Conservation (phyloP, 2,329 filamentous ascomycete genomes). For the Fusarium sp. region DNA sequence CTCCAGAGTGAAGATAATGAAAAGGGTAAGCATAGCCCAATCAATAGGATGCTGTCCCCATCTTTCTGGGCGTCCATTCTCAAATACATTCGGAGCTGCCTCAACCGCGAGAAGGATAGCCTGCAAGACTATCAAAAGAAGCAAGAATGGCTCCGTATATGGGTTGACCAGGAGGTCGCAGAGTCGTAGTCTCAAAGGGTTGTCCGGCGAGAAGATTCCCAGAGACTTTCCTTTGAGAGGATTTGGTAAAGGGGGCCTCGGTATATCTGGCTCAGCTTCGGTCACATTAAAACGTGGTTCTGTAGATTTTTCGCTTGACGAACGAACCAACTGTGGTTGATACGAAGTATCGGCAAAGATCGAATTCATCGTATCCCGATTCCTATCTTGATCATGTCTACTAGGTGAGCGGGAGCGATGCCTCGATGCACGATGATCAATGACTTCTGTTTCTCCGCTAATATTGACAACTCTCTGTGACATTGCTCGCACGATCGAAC, state of each 20-base stretch:
- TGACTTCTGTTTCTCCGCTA: conserved; percentile 86
- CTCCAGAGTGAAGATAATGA: conserved; percentile 89
- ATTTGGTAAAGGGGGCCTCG: conserved; percentile 58
- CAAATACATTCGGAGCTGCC: conserved; percentile 74
- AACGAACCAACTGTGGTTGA: conserved; percentile 55
- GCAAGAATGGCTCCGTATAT: conserved; percentile 83
- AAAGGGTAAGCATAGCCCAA: conserved; percentile 82
- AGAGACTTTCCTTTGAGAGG: conserved; percentile 87
- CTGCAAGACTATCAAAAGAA: conserved; percentile 88
- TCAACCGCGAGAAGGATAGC: conserved; percentile 88
- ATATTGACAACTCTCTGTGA: conserved; percentile 98
- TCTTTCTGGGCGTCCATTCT: conserved; percentile 63
- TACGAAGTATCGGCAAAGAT: conserved; percentile 60
- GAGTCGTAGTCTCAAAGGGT: conserved; percentile 74
- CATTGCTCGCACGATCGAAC: conserved; percentile 83
- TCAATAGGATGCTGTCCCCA: conserved; percentile 79
- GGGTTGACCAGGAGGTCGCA: conserved; percentile 89
- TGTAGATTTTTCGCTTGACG: conserved; percentile 56
- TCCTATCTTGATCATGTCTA: conserved; percentile 47
- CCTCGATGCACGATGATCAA: conserved; percentile 74
- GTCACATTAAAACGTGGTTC: conserved; percentile 31
- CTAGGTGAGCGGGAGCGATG: conserved; percentile 66
- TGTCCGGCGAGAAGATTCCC: conserved; percentile 84
- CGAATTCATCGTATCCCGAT: conserved; percentile 41
- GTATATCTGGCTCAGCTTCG: conserved; percentile 20